Evolutionary conservation across 1,139 yeast genomes (phyloP).

Genomic region (Torulaspora pretoriensis): DNA sequence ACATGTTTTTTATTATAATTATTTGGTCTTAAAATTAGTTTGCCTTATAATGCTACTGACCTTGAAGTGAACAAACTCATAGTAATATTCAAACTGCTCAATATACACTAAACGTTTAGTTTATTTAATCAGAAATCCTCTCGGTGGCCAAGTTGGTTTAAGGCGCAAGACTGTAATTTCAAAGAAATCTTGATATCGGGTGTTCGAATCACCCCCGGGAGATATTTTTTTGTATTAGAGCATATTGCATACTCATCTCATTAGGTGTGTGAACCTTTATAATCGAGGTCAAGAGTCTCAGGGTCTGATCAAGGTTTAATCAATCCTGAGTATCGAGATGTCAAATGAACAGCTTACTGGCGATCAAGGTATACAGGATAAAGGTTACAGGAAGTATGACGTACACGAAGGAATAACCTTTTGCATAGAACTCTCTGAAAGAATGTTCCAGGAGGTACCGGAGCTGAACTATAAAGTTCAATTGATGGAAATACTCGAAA

Average conservation of each 20-base stretch:
- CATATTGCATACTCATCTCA: too few species aligned
- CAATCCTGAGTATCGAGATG: neutral
- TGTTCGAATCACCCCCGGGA: slow-evolving; percentile 22
- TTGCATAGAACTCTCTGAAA: slow-evolving; percentile 55
- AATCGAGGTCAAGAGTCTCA: too few species aligned
- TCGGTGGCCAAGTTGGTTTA: slow-evolving; percentile 22
- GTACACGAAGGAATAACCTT: slow-evolving; percentile 61
- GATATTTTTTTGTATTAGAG: too few species aligned
- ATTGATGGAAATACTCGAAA: slow-evolving; percentile 49
- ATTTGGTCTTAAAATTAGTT: too few species aligned
- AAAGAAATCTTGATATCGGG: slow-evolving; percentile 20
- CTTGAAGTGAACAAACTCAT: too few species aligned
- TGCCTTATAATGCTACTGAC: too few species aligned
- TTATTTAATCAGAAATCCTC: slow-evolving; percentile 3
- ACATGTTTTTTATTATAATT: too few species aligned
- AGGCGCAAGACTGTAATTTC: slow-evolving; percentile 21
- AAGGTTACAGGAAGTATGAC: slow-evolving; percentile 40
- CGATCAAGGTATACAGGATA: neutral
- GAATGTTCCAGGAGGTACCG: slow-evolving; percentile 42
- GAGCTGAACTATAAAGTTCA: slow-evolving; percentile 42
- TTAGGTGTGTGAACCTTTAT: too few species aligned
- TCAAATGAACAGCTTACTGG: neutral
- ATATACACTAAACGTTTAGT: too few species aligned
- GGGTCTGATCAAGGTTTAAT: too few species aligned
- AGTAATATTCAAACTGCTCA: too few species aligned